Evolutionary conservation across 306 rosid genomes (phyloP).

Genomic region (Cicer chorassanicum): DNA sequence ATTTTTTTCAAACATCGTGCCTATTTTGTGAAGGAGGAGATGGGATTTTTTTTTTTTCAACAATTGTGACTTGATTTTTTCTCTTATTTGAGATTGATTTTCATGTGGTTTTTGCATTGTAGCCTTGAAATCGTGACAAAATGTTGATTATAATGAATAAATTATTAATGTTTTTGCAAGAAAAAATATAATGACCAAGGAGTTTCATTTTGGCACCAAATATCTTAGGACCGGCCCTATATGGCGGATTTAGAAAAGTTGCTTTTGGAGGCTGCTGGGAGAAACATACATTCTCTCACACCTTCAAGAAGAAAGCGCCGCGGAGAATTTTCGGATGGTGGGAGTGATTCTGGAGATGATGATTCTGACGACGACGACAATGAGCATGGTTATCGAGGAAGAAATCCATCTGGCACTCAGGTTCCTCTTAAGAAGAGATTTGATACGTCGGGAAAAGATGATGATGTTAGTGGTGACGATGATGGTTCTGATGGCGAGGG

Average conservation of each 20-base stretch:
- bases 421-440: conserved; percentile 88
- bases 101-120: no score
- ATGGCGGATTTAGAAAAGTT: conserved; percentile 83
- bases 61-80: no score
- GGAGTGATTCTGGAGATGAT: conserved; percentile 77
- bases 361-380: conserved; percentile 60
- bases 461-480: conserved; percentile 57
- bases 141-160: no score
- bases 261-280: conserved; percentile 95
- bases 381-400: conserved; percentile 51
- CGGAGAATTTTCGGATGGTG: conserved; percentile 67
- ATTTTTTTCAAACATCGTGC: no score
- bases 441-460: conserved; percentile 64
- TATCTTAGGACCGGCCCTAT: no score
- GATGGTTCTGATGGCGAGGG: conserved; percentile 58
- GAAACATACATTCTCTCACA: conserved; percentile 63
- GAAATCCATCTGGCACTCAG: conserved; percentile 65
- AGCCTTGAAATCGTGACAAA: no score
- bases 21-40: no score
- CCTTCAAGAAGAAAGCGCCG: conserved; percentile 64
- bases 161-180: no score
- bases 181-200: no score
- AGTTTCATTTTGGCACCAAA: no score
- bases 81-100: no score
- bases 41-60: no score